Base-by-base conservation (phyloP, 23 red algal genomes). In the Gracilaria gracilis region DNA sequence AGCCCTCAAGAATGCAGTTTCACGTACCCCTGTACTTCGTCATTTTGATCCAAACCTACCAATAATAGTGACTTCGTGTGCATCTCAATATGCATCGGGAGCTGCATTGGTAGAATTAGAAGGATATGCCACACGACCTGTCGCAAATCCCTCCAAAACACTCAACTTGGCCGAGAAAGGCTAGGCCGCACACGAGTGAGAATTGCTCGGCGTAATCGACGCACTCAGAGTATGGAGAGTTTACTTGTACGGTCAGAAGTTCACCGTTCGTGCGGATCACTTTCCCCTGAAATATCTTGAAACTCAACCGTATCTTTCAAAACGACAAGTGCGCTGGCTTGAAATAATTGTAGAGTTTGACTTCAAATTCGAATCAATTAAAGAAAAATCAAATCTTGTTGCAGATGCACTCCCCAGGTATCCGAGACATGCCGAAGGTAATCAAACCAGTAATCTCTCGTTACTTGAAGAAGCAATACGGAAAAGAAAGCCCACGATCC, bases 261-360 rank as follows among this genome's bases (percentile, higher is more conserved):
- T 82, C 55, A 46, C 21, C 33, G 0, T 82, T 17, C 0, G 58
- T 61, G 27, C 49, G 23, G 79, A 82, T 51, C 46, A 82, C 19
- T 82, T 53, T 44, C 79, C 49, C 0, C 35, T 82, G 79, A 24
- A 61, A 34, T 82, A 61, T 58, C 2, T 82, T 17, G 50, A 61
- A 42, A 59, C 23, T 3, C 49, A 64, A 23, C 29, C 31, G 0
- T 61, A 82, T 61, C 23, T 82, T 23, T 61, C 1, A 27, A 19
- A 61, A 61, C 42, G 50, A 61, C 51, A 82, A n/a, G 79, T 82
- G 6, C 27, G n/a, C 23, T 82, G 79, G 79, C 37, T 35, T 4
- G 51, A 82, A 82, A 82, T 4, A 55, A 53, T 82, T 23, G 51
- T 82, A 8, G 50, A 58, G 34, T 82, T 82, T 61, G 51, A 82